Base-by-base conservation (phyloP, 179 eudicot genomes). In the Silene vulgaris region DNA sequence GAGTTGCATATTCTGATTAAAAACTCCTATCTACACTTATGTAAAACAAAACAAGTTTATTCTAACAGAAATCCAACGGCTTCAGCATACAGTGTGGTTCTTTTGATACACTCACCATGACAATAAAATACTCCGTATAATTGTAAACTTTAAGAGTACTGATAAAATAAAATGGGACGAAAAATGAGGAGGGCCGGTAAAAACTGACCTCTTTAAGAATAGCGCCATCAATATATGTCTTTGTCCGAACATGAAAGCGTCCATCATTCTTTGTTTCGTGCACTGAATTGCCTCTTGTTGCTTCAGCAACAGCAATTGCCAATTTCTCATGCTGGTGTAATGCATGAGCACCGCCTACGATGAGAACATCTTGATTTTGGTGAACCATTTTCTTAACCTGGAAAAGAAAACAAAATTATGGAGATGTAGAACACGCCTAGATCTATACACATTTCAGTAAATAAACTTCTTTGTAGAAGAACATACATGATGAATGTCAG, bases 221-320 rank as follows among this genome's bases (percentile, higher is more conserved):
- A 74, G 99, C 96, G 61, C 99, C 99, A 78, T 95, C 99, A 56
- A 95, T 83, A 87, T 88, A 90, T 57, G 93, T 95, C 83, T 87
- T 95, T 78, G 99, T 92, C 75, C 88, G 91, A 79, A 95, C 97
- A 83, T 92, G 99, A 75, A 95, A 92, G 75, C 97, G 97, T 14
- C 99, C 99, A 76, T 92, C 97, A 40, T 85, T 90, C 88, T 92
- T 88, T 64, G 97, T 90, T 81, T 92, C 99, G 70, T 95, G 99
- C 79, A 95, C 88, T 67, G 99, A 95, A 84, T 88, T 96, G 71
- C 97, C 86, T 29, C 97, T 87, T 91, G 86, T 90, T 71, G 99
- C 95, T 88, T 95, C 93, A 59, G 93, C 90, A 80, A 95, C 91
- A 80, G 97, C 99, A 82, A 95, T 88, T 16, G 99, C 89, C 88